These are phyloP conservation scores for Echium plantagineum DNA, from an alignment of 257 asterid genomes.

Conservation along the genomic window DNA sequence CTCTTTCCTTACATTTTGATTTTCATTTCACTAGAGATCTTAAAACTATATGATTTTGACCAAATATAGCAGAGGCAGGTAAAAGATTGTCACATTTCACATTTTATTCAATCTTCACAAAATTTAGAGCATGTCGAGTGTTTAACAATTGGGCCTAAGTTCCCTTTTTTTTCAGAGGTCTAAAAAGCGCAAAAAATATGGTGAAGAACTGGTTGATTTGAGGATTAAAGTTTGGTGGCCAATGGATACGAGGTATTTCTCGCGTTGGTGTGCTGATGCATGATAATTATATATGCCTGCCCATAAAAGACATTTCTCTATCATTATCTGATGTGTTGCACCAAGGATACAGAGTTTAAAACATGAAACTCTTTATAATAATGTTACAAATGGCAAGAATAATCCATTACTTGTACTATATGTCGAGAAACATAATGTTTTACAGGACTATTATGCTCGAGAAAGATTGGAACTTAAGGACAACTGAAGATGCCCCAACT, in stretches of 20 bases:
- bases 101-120: neutral
- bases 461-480: neutral
- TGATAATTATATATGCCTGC: neutral
- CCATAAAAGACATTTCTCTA: neutral
- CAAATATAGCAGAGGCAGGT: neutral
- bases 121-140: neutral
- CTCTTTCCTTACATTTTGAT: neutral
- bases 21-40: neutral
- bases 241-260: conserved; percentile 28
- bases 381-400: neutral
- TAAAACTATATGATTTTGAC: neutral
- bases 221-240: conserved; percentile 49
- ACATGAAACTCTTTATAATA: neutral
- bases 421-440: no score
- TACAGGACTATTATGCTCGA: neutral
- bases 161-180: conserved; percentile 21
- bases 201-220: conserved; percentile 40
- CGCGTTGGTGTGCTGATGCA: neutral
- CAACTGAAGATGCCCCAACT: neutral
- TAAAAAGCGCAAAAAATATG: conserved; percentile 14
- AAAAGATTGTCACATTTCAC: neutral
- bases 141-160: neutral
- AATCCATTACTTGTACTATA: no score
- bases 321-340: neutral
- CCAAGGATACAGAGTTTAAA: neutral